Base-by-base conservation (phyloP, 1,284 basidiomycete genomes). In the Puccinia triticina region DNA sequence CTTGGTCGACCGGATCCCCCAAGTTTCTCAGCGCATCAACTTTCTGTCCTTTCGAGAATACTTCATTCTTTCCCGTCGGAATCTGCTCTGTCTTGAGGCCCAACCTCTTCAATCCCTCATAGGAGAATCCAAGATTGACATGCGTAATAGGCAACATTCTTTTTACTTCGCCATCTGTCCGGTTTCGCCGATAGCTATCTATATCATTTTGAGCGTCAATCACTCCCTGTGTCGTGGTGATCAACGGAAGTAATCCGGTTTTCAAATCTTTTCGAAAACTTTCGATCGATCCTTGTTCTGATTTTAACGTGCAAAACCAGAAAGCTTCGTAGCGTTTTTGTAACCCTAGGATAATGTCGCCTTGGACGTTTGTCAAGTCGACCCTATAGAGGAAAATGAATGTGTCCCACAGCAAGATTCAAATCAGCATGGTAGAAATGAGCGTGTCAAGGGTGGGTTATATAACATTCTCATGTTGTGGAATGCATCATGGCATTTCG, bases 241-340 rank as follows among this genome's bases (percentile, higher is more conserved):
- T 43, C 18, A 64, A 37, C 11, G 75, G 75, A 11, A 66, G 53
- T 32, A 77, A 18, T 3, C n/a, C 11, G 26, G 7, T 18, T 40
- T 40, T 61, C 57, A 77, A 64, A 14, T 43, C 10, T 77, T 32
- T 32, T 23, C 75, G 75, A 37, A 77, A 77, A 26, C n/a, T 21
- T 23, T 46, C 48, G 53, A 57, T 75, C 21, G 73, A 66, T 12
- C 48, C 57, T 7, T 10, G 48, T 14, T 75, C 73, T 4, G 46
- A n/a, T 16, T 57, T 61, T 18, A 77, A 37, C 1, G 21, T 29
- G 40, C 55, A 40, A 64, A 77, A 66, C 34, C 18, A 64, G 59
- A 77, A 77, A 2, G 75, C 55, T 32, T 77, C 57, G 26, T 61
- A 55, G 14, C 75, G 55, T 34, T 77, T 77, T 29, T 46, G 75